Base-by-base conservation (phyloP, 1,139 yeast genomes). In the Saccharomyces pastorianus region DNA sequence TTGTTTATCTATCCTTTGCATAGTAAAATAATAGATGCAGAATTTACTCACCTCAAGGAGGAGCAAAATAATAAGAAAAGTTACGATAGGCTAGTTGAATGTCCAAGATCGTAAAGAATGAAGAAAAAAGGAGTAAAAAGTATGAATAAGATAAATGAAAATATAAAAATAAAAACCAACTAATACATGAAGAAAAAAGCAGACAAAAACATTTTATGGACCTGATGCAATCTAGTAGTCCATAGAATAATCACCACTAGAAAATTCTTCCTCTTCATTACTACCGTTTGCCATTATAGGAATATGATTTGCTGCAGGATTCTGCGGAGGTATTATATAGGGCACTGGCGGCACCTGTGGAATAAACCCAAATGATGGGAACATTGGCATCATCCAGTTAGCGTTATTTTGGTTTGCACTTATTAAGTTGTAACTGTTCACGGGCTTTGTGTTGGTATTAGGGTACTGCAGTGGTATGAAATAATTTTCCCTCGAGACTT, bases 291-390 rank as follows among this genome's bases (percentile, higher is more conserved):
- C n/a, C 44, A 20, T 38, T 38, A 38, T 38, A 38, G 44, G 44
- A 38, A 38, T 38, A 38, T 38, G 44, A 38, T 38, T 38, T 20
- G 26, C n/a, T 20, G 26, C 20, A 9, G 44, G 11, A 38, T 20
- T 44, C 23, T 31, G 51, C n/a, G 28, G 51, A 34, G 17, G 51
- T 14, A 23, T 29, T 46, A 34, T 48, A 46, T 20, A 17, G 34
- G 23, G 51, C 13, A 48, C 51, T 13, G 28, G 47, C 51, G 44
- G 44, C 28, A 23, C 47, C 38, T 34, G 51, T 29, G 23, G 51
- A 48, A 38, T 38, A 13, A 38, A 38, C 2, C 44, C 44, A 20
- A 38, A 38, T 20, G 44, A 38, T 38, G 44, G 44, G n/a, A 38
- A 38, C 44, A 38, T 38, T 20, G 44, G 44, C 44, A 38, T 38